Base-by-base conservation (phyloP, 192 early-diverging fungal genomes). In the Coemansia sp. region DNA sequence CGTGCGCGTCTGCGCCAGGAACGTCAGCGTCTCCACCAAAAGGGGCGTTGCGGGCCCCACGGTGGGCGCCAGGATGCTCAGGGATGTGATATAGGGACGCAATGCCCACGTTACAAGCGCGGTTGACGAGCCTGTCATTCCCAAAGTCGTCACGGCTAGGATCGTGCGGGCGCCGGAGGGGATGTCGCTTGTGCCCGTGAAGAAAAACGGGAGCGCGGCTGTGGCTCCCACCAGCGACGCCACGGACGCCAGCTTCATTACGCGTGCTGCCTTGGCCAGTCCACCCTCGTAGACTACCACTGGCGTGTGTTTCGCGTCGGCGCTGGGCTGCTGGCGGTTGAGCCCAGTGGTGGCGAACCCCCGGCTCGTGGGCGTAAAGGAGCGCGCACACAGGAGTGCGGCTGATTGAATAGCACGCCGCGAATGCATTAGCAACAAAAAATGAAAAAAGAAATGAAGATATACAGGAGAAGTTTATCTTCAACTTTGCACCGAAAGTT, bases 211-310 rank as follows among this genome's bases (percentile, higher is more conserved):
- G 4, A 83, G 60, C 3, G 80, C 80, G 19, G 75, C 75, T 10
- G 63, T 60, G 1, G 75, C 80, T 0, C 80, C 80, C 1, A 83
- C 72, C 3, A 83, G 44, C 2, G 80, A 83, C 0, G 80, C 72
- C 1, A 83, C 67, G 0, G 80, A 83, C 0, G 80, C 80, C 14
- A 83, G 62, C 36, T 83, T 83, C 80, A 83, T 83, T 37, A 83
- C 61, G 13, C 64, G 63, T 31, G 80, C 80, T 0, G 72, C 75
- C 27, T 77, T 77, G 35, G 69, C n/a, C 6, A 83, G 51, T 27
- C 68, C 66, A 10, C 80, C 80, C 31, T 77, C 67, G 54, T 83
- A 83, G 11, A 78, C 45, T 4, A 33, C 31, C 1, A 17, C 31
- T 2, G 53, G 53, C 29, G 3, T 17, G 39, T 36, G 19, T 4